These are phyloP conservation scores for Radiomyces spectabilis DNA, from an alignment of 192 early-diverging fungal genomes.

Conservation along the genomic window DNA sequence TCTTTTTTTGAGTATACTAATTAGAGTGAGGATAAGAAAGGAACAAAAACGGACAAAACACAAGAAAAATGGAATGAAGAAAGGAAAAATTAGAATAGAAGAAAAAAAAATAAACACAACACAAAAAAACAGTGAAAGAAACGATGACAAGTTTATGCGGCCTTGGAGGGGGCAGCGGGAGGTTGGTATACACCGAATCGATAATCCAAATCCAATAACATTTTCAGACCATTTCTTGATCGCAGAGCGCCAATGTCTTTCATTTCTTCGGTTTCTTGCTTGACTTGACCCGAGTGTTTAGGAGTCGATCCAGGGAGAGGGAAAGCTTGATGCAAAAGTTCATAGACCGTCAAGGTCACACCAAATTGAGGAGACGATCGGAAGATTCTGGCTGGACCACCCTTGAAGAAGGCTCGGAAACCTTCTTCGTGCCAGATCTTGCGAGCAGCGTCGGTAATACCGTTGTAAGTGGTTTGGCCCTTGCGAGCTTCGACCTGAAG, in stretches of 20 bases:
- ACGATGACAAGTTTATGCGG: too few relatives aligned
- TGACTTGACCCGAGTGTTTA: constrained; percentile 11
- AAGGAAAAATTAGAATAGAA: too few relatives aligned
- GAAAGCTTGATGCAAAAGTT: constrained; percentile 71
- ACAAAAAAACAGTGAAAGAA: too few relatives aligned
- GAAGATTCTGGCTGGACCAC: constrained; percentile 87
- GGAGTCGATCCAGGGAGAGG: constrained; percentile 33
- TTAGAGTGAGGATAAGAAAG: too few relatives aligned
- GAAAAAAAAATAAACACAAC: background rate
- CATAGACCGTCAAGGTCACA: constrained; percentile 90
- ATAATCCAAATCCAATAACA: constrained; percentile 41
- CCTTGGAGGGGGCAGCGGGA: constrained; percentile 4
- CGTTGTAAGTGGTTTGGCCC: constrained; percentile 82
- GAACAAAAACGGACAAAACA: too few relatives aligned
- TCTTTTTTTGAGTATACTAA: too few relatives aligned
- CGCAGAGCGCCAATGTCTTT: constrained; percentile 32
- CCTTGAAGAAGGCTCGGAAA: constrained; percentile 93
- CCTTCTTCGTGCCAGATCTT: constrained; percentile 92
- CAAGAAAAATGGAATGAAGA: too few relatives aligned
- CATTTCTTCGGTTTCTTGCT: constrained; percentile 4
- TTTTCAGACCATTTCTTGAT: constrained; percentile 50
- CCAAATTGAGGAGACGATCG: constrained; percentile 97
- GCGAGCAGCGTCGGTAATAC: constrained; percentile 75
- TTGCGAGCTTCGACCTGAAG: constrained; percentile 88
- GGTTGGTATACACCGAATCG: constrained; percentile 28